Base-by-base conservation (phyloP, 2,329 filamentous ascomycete genomes). In the Aspergillus versicolor region DNA sequence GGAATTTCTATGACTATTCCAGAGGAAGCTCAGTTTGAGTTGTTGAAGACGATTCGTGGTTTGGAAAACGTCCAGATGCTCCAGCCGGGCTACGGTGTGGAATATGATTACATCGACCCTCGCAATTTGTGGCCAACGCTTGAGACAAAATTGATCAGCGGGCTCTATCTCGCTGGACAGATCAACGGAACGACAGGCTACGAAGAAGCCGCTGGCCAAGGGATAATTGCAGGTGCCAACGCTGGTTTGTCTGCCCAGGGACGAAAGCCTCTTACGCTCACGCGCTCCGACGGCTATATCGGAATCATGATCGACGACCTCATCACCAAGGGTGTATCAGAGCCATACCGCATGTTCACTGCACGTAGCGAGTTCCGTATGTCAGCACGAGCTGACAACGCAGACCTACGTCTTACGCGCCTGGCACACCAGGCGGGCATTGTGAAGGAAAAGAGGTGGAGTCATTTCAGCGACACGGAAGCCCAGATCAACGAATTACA, bases 161-260 rank as follows among this genome's bases (percentile, higher is more conserved):
- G 94, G 1, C 84, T 99, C 12, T 99, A 90, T 76, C 82, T 99
- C 32, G 94, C 94, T 0, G 94, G 94, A 4, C 94, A 99, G 73
- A 97, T 99, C 74, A 99, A 99, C 73, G 94, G 94, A 45, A 99
- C 94, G 0, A 99, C 94, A 0, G 94, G 94, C 3, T 99, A 99
- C 72, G 94, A 99, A 77, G 94, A 99, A 79, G 94, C 94, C 9
- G 92, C 94, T 0, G 93, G 90, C 0, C 94, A 99, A 73, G 94
- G 94, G 9, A 82, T 99, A 46, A 79, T 99, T 13, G 94, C 94
- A 0, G 94, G 94, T 32, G 92, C 93, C 67, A 99, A 99, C 69
- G 94, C 94, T 1, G 94, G 93, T 2, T 83, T 94, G n/a, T 83
- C 87, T 1, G 85, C 92, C 0, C 82, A 85, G 59, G 83, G 84